Base-by-base conservation (phyloP, 2,329 filamentous ascomycete genomes). In the Neofusicoccum parvum region DNA sequence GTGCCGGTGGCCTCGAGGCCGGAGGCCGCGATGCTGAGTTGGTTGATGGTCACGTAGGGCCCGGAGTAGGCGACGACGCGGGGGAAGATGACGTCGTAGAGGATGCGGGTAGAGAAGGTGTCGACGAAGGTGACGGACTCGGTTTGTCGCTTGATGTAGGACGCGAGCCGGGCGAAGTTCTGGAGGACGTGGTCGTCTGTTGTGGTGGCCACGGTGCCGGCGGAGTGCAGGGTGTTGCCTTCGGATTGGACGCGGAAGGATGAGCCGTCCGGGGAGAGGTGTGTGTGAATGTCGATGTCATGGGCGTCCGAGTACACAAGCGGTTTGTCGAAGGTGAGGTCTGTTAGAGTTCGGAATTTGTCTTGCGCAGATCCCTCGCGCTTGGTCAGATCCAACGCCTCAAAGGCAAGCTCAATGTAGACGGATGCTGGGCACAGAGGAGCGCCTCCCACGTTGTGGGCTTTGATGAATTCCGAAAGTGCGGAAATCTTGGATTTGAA, bases 61-160 rank as follows among this genome's bases (percentile, higher is more conserved):
- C 68, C 65, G 3, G 69, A 67, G 56, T 75, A 75, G 2, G 65
- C 50, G 1, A 75, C 73, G 9, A 75, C 73, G 23, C 73, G 70
- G 20, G 73, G 72, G 65, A 75, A 75, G n/a, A 75, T 70, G 51
- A 69, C 67, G 10, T 74, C 67, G 49, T 75, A 75, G 9, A 75
- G 66, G 43, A 71, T 71, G 43, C 70, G 69, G 2, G 69, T 65
- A 2, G 67, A 68, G 63, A 72, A 71, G 15, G 68, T 70, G 50
- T 74, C 70, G 5, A 69, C 53, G 7, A 68, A 67, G 23, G 64
- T 62, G 10, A 54, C 65, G 5, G 66, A 68, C 20, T 50, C 54
- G 5, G 64, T 58, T 17, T 69, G 65, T 27, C 65, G 27, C 27
- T 66, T 66, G 27, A 64, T 56, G 12, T 51, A 39, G 3, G 65